These are phyloP conservation scores for Leptosphaerulina australis DNA, from an alignment of 2,329 filamentous ascomycete genomes.

Conservation along the genomic window DNA sequence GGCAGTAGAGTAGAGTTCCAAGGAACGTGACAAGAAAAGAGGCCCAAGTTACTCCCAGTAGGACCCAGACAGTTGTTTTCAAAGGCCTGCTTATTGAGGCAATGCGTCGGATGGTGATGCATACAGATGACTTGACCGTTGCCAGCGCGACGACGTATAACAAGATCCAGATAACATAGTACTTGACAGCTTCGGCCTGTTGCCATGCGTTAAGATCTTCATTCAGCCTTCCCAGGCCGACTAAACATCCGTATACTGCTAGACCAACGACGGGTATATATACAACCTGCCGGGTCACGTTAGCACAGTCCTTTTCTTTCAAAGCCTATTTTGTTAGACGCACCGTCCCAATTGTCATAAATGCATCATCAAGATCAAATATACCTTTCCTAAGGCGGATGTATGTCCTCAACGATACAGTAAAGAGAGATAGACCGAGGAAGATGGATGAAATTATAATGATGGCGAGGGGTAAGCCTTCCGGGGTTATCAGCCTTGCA, in stretches of 20 bases:
- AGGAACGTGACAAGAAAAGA: constrained; percentile 27
- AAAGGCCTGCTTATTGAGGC: constrained; percentile 22
- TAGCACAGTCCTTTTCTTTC: neutral
- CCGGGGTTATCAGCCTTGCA: constrained; percentile 12
- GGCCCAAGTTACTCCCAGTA: constrained; percentile 21
- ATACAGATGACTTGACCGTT: constrained; percentile 27
- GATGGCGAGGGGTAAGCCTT: constrained; percentile 24
- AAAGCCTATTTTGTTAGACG: neutral
- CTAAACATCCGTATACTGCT: constrained; percentile 17
- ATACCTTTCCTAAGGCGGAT: constrained; percentile 19
- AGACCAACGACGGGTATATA: constrained; percentile 19
- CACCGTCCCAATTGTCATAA: constrained; percentile 22
- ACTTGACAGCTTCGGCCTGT: constrained; percentile 21
- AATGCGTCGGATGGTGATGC: constrained; percentile 29
- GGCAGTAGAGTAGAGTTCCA: constrained; percentile 23
- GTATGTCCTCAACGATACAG: constrained; percentile 22
- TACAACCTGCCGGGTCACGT: constrained; percentile 3
- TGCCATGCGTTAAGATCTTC: constrained; percentile 24
- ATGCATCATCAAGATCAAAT: constrained; percentile 21
- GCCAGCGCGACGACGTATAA: constrained; percentile 27
- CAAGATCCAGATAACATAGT: constrained; percentile 32
- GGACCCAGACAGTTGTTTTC: constrained; percentile 17
- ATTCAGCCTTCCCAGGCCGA: constrained; percentile 22
- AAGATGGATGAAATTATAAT: constrained; percentile 18
- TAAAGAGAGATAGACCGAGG: constrained; percentile 16